phyloP scores from a whole-genome alignment of 1,284 basidiomycete genomes.

The Ganoderma boninense region DNA sequence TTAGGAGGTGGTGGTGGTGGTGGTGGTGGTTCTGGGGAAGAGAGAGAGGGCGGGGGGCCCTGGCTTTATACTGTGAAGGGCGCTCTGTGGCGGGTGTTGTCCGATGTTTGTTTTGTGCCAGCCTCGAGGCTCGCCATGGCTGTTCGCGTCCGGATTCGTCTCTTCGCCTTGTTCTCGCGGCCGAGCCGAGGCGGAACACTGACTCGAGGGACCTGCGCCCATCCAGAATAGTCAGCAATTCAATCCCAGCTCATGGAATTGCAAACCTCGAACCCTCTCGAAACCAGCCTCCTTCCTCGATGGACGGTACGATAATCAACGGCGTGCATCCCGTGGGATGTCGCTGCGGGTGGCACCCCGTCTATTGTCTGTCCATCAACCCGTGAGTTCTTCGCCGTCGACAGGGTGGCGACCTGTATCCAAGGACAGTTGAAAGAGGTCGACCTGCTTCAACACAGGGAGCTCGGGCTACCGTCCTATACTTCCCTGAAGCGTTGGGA shows the following conservation, averaged over 20 bases:
- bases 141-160: not conserved
- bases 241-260: no score
- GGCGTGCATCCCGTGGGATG: not conserved
- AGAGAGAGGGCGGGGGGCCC: not conserved
- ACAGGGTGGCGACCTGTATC: not conserved
- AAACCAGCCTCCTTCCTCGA: slow-evolving; percentile 4
- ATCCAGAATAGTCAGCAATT: no score
- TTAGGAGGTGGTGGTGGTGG: not conserved
- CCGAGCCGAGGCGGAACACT: not conserved
- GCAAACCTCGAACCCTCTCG: not conserved
- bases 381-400: not conserved
- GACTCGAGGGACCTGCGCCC: not conserved
- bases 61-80: not conserved
- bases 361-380: not conserved
- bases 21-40: not conserved
- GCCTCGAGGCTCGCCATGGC: not conserved
- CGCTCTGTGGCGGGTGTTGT: not conserved
- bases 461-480: not conserved
- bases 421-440: not conserved
- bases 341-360: not conserved
- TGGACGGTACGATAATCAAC: not conserved
- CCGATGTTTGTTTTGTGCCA: not conserved
- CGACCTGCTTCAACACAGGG: not conserved
- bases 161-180: not conserved
- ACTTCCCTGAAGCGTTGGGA: no score